Percentiles rank a stretch among this genome's conserved stretches.
Conservation (phyloP, 352 stramenopile genomes). For the Phytophthora crassamura region DNA sequence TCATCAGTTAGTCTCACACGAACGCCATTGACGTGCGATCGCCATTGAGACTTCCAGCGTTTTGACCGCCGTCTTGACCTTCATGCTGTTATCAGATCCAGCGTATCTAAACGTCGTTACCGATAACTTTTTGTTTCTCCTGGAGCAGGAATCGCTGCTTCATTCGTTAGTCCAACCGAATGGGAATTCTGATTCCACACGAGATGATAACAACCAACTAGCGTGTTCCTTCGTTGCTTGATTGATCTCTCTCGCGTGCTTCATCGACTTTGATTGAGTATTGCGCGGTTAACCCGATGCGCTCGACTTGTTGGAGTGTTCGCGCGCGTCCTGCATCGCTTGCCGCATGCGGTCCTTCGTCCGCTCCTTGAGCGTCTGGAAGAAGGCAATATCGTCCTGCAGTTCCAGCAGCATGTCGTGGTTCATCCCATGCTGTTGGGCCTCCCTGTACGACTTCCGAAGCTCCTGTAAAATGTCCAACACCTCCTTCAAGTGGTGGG, state of each 20-base stretch:
- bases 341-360: constrained; percentile 75
- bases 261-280: constrained; percentile 1
- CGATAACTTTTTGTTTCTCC: background rate
- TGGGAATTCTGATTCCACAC: too few relatives aligned
- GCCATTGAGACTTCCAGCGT: background rate
- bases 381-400: constrained; percentile 80
- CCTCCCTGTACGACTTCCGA: constrained; percentile 59
- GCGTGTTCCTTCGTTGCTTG: too few relatives aligned
- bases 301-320: constrained; percentile 40
- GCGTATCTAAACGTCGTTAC: background rate
- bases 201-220: too few relatives aligned
- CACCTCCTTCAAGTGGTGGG: constrained; percentile 67
- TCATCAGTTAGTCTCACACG: constrained; percentile 29
- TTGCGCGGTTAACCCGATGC: constrained; percentile 31
- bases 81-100: constrained; percentile 33
- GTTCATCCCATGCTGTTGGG: constrained; percentile 51
- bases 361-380: constrained; percentile 67
- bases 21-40: constrained; percentile 7
- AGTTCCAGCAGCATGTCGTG: constrained; percentile 68
- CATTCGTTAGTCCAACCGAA: background rate
- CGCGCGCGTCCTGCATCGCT: constrained; percentile 56
- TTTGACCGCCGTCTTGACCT: background rate
- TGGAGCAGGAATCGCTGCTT: too few relatives aligned
- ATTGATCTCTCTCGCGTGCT: too few relatives aligned
- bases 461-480: constrained; percentile 56